A percentile compares a stretch with the other conserved stretches of the same genome.
These are phyloP conservation scores for Colletotrichum siamense DNA, from an alignment of 2,329 filamentous ascomycete species.

Conservation along the genomic window DNA sequence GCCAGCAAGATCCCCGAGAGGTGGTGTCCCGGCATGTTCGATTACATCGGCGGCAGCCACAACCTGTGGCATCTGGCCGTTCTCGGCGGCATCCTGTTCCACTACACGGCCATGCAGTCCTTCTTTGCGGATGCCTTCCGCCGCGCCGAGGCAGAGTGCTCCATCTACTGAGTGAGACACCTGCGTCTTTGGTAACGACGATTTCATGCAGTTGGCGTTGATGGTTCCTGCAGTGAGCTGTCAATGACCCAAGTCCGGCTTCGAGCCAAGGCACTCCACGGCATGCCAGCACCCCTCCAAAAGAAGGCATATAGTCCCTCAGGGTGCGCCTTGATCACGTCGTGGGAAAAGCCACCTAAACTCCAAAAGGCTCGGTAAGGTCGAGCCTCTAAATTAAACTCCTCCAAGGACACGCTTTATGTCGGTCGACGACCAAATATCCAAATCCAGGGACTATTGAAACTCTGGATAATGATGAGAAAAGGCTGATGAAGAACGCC, in stretches of 20 bases:
- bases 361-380: neutral
- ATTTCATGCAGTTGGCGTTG: neutral
- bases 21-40: slow-evolving; percentile 91
- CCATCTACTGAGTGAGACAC: slow-evolving; percentile 48
- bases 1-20: slow-evolving; percentile 91
- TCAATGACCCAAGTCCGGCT: neutral
- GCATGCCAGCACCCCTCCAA: neutral
- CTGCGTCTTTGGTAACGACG: neutral
- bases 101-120: slow-evolving; percentile 94
- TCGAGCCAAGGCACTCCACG: neutral
- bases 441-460: neutral
- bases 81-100: slow-evolving; percentile 93
- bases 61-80: slow-evolving; percentile 98
- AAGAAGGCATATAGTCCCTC: neutral
- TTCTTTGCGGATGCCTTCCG: slow-evolving; percentile 84
- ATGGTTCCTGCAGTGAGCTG: neutral
- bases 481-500: neutral
- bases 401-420: neutral
- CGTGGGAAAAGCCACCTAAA: neutral
- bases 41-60: slow-evolving; percentile 94
- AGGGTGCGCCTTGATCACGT: too few relatives aligned
- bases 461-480: neutral
- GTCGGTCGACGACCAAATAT: neutral
- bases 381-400: neutral
- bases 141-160: slow-evolving; percentile 67